phyloP scores from a whole-genome alignment of 768 basidiomycete species.

The Suillus fuscotomentosus region DNA sequence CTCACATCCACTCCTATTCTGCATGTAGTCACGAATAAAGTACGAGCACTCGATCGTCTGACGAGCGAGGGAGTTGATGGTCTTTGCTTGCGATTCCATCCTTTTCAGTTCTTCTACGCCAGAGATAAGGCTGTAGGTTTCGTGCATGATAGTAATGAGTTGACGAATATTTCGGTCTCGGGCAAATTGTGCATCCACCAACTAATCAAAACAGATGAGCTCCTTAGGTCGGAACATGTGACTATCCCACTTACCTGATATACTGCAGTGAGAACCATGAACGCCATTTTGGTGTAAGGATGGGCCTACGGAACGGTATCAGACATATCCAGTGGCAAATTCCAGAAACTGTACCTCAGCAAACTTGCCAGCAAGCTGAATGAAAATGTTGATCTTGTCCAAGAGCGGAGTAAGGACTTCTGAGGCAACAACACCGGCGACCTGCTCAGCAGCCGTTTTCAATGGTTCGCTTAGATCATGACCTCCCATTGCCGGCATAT shows the following conservation, averaged over 20 bases:
- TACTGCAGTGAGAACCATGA: slow-evolving; percentile 1
- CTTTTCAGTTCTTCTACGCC: slow-evolving; percentile 6
- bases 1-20: slow-evolving; percentile 19
- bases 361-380: slow-evolving; percentile 2
- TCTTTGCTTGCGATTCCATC: slow-evolving; percentile 8
- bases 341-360: slow-evolving; percentile 4
- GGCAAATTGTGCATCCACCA: slow-evolving; percentile 2
- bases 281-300: slow-evolving; percentile 14
- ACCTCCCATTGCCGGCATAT: background rate
- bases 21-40: slow-evolving; percentile 27
- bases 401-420: slow-evolving; percentile 8
- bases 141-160: slow-evolving; percentile 8
- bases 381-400: slow-evolving; percentile 9
- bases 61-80: slow-evolving; percentile 12
- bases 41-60: slow-evolving; percentile 30
- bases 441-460: background rate
- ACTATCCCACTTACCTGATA: background rate
- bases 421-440: background rate
- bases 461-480: background rate
- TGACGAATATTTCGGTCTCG: slow-evolving; percentile 4
- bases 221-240: background rate
- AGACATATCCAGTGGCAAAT: background rate
- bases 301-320: slow-evolving; percentile 9
- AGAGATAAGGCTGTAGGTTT: slow-evolving; percentile 9
- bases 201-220: background rate